Percentiles rank a stretch among this genome's conserved stretches.
Conservation (phyloP, 2,329 filamentous ascomycete genomes). For the Tricladium varicosporioides region DNA sequence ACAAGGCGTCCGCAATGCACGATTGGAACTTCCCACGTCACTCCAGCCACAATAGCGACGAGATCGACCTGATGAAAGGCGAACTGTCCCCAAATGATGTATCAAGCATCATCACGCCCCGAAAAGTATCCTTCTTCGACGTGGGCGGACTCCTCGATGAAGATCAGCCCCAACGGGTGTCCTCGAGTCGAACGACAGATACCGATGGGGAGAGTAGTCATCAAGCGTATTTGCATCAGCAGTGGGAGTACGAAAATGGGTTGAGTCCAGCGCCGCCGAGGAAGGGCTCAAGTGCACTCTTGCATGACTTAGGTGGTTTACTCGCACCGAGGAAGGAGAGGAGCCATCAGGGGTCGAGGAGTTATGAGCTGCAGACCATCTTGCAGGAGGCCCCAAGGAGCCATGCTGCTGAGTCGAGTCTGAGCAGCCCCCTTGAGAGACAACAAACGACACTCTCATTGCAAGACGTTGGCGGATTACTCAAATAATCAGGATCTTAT, state of each 20-base stretch:
- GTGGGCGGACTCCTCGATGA: slow-evolving; percentile 72
- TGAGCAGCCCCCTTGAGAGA: slow-evolving; percentile 12
- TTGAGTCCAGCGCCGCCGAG: slow-evolving; percentile 45
- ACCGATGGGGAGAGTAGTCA: slow-evolving; percentile 29
- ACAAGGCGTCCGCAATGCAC: slow-evolving; percentile 13
- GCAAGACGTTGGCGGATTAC: slow-evolving; percentile 43
- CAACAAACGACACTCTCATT: slow-evolving; percentile 34
- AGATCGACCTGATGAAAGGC: slow-evolving; percentile 39
- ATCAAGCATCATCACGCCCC: slow-evolving; percentile 44
- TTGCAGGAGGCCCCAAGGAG: slow-evolving; percentile 16
- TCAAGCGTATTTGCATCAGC: slow-evolving; percentile 17
- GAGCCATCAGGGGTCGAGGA: slow-evolving; percentile 7
- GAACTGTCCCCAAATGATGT: slow-evolving; percentile 23
- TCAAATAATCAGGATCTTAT: no score
- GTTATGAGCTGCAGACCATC: slow-evolving; percentile 31
- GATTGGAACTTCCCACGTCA: slow-evolving; percentile 32
- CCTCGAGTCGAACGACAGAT: slow-evolving; percentile 26
- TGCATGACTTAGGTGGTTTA: slow-evolving; percentile 57
- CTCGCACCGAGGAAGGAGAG: slow-evolving; percentile 40
- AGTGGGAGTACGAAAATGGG: slow-evolving; percentile 22
- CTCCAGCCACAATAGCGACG: slow-evolving; percentile 37
- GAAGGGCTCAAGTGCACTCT: slow-evolving; percentile 54
- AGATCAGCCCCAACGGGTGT: slow-evolving; percentile 32
- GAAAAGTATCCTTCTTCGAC: slow-evolving; percentile 78
- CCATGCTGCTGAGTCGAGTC: no score